Percentiles rank a stretch among this genome's conserved stretches.
Conservation (phyloP, 805 yeast genomes). For the Priceomyces castillae region DNA sequence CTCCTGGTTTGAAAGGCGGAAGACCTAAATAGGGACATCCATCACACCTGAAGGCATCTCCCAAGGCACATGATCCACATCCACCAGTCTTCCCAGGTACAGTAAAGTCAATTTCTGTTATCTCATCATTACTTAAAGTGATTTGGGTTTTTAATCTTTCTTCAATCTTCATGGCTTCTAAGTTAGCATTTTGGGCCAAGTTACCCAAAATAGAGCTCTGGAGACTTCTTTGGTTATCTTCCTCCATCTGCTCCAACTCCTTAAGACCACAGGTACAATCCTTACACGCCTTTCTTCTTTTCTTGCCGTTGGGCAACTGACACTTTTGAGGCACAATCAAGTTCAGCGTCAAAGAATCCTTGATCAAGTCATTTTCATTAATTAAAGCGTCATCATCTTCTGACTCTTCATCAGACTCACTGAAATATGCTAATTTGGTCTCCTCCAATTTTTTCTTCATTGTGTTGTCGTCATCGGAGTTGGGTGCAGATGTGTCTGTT, state of each 20-base stretch:
- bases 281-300: conserved; percentile 91
- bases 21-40: conserved; percentile 97
- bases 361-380: conserved; percentile 41
- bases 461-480: conserved; percentile 37
- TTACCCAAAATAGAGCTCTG: conserved; percentile 46
- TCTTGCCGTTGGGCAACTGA: conserved; percentile 49
- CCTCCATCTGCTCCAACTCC: conserved; percentile 77
- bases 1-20: conserved; percentile 98
- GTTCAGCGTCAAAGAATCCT: conserved; percentile 26
- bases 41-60: conserved; percentile 97
- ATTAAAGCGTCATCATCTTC: conserved; percentile 30
- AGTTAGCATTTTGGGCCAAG: conserved; percentile 50
- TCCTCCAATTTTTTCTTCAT: conserved; percentile 45
- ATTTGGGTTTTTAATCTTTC: conserved; percentile 47
- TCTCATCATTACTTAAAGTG: conserved; percentile 60
- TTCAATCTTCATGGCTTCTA: conserved; percentile 55
- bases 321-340: conserved; percentile 60
- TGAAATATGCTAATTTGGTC: conserved; percentile 54
- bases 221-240: conserved; percentile 36
- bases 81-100: conserved; percentile 97
- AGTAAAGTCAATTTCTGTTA: conserved; percentile 91
- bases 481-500: conserved; percentile 46
- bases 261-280: conserved; percentile 97
- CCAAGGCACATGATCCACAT: conserved; percentile 94
- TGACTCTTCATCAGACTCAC: conserved; percentile 50